Evolutionary conservation across 129 eudicot genomes (phyloP).

Genomic region (Helianthus tuberosus): DNA sequence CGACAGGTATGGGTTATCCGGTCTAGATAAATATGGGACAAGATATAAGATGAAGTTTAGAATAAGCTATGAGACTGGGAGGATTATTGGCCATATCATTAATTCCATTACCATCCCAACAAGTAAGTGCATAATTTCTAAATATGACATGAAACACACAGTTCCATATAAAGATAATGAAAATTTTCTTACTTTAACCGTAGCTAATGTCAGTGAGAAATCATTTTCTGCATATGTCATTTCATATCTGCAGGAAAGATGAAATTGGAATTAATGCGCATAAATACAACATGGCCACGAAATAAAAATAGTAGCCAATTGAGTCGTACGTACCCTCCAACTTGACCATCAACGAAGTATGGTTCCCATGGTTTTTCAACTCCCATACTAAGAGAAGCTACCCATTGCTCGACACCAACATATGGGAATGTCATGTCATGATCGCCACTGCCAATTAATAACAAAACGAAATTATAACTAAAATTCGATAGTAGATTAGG

Average conservation of each 20-base stretch:
- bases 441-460: constrained; percentile 18
- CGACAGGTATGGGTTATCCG: too few species aligned
- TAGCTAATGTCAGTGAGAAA: constrained; percentile 33
- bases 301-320: not conserved
- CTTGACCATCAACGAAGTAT: constrained; percentile 36
- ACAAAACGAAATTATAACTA: not conserved
- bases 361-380: constrained; percentile 33
- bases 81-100: too few species aligned
- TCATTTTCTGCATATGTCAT: constrained; percentile 20
- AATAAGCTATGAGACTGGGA: too few species aligned
- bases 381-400: constrained; percentile 21
- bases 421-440: constrained; percentile 3
- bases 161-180: not conserved
- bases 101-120: too few species aligned
- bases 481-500: not conserved
- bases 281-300: not conserved
- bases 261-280: not conserved
- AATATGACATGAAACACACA: too few species aligned
- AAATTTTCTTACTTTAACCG: not conserved
- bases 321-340: constrained; percentile 47
- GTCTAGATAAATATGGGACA: too few species aligned
- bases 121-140: too few species aligned
- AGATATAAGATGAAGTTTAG: too few species aligned
- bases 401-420: not conserved
- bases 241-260: constrained; percentile 11